Base-by-base conservation (phyloP, 192 early-diverging fungal species). In the Cladochytrium replicatum region DNA sequence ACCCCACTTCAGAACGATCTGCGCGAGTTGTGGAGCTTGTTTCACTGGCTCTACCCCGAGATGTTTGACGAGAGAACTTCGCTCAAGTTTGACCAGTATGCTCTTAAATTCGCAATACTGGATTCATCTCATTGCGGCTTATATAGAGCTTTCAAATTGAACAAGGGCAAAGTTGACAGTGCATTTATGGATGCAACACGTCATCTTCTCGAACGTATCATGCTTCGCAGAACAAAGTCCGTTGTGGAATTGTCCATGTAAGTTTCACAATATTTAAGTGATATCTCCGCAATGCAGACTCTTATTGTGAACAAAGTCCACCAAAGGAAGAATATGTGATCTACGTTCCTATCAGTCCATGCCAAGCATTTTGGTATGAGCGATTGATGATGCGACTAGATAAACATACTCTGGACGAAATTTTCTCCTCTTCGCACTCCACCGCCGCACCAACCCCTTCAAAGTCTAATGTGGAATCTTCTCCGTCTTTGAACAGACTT, bases 1-100 rank as follows among this genome's bases (percentile, higher is more conserved):
- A 91, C 88, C 7, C 87, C 88, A 9, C 54, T 91, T 24, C 88
- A 91, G 60, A 89, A 89, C 57, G 78, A 74, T 2, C 38, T 89
- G 54, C 83, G 86, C 41, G 88, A 91, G 58, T 67, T 91, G 0
- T 91, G 82, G 76, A 77, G 75, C 13, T 59, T 91, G 29, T 65
- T 91, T 24, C 85, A 87, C 55, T 89, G 89, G 56, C 64, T 89
- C 67, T 72, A 87, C 49, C 88, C 85, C 2, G 75, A 80, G 13
- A 69, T 72, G 24, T 91, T 86, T 57, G 63, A n/a, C 42, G 62
- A 74, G 50, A 40, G 48, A 50, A 4, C 2, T n/a, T n/a, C n/a
- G n/a, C n/a, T n/a, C 50, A 53, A 21, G 8, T 43, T 43, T n/a
- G 6, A 6, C 42, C 7, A 8, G 42, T 8, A 43, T 43, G 34